Evolutionary conservation across 768 basidiomycete species (phyloP), one percentile per base, ranked within the genome.

Genomic region (Tulasnella sp.): DNA sequence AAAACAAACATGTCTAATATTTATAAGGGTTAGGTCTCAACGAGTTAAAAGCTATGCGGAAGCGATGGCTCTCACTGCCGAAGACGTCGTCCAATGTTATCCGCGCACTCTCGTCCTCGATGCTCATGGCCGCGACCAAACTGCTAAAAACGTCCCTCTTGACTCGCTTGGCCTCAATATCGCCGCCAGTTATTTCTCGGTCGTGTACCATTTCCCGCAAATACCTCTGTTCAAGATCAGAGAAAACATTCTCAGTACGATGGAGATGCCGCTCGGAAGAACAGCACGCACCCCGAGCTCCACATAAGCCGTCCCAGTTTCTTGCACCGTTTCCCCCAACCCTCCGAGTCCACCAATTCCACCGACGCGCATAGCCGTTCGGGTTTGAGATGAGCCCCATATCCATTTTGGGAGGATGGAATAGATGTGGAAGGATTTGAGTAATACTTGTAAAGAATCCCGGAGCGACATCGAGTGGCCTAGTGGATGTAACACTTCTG

Each of bases 141-240:
- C 34, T 38, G 34, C 34, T 38, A 15, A 38, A 38, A 5, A 38
- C 34, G 15, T 38, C 34, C 34, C 34, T 5, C 34, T 38, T 38
- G 44, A 23, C 55, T 42, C 41, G 34, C 55, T 56, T n/a, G 44
- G 44, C 29, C 55, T 26, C 24, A 24, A 27, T 9, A 27, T 43
- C 24, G 42, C 55, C 24, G 42, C 55, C 19, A 42, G 42, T 30
- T n/a, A 43, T 56, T 23, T 44, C 19, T 32, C 34, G 45, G 13
- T 48, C 48, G 5, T 59, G 30, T 23, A 59, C 30, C 58, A 59
- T 59, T 59, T 59, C 58, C 17, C 42, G 45, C 45, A 59, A 49
- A 34, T 59, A 59, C 50, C 49, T 21, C 58, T 59, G n/a, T n/a
- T n/a, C n/a, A n/a, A n/a, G n/a, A n/a, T n/a, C n/a, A n/a, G 43